Base-by-base conservation (phyloP, 495 filamentous ascomycete genomes). In the Xylaria cubensis region DNA sequence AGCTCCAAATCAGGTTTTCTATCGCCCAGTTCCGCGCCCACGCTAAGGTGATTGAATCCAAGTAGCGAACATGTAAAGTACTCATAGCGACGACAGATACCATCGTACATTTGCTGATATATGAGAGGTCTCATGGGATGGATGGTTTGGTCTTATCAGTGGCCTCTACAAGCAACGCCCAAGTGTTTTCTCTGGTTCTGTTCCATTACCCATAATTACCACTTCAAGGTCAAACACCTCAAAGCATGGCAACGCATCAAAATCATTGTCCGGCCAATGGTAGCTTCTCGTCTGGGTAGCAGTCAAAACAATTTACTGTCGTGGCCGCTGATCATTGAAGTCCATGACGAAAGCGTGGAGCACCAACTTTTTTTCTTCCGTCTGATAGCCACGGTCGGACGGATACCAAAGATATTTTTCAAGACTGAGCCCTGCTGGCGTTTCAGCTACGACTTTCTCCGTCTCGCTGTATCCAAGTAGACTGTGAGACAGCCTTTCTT, bases 291-390 rank as follows among this genome's bases (percentile, higher is more conserved):
- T 41, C 10, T 41, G 46, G 46, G 64, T 67, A 32, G 64, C 48
- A 67, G 44, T 53, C 46, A 67, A 67, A 53, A 67, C 65, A 42
- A 29, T 56, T 51, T 55, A 44, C 50, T 21, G 65, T 34, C 50
- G 50, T 67, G 50, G 65, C 50, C 48, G 65, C 65, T 32, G 65
- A 67, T 67, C 65, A 55, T 32, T 44, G 48, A 67, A 67, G 50
- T 67, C 65, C 6, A 67, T 67, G 65, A 67, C 65, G 65, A 67
- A 50, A 67, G 26, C 50, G 50, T 56, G 29, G 65, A 34, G 44
- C 50, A 51, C 19, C 26, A 10, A 21, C 15, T 41, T 50, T 65
- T 48, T 12, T 50, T 13, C 64, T 39, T 42, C 5, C 29, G 17
- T 26, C 19, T 56, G 19, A 32, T 56, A 56, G 32, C 32, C 26